phyloP scores from a whole-genome alignment of 2,329 filamentous ascomycete genomes.

The Fusarium sp. region DNA sequence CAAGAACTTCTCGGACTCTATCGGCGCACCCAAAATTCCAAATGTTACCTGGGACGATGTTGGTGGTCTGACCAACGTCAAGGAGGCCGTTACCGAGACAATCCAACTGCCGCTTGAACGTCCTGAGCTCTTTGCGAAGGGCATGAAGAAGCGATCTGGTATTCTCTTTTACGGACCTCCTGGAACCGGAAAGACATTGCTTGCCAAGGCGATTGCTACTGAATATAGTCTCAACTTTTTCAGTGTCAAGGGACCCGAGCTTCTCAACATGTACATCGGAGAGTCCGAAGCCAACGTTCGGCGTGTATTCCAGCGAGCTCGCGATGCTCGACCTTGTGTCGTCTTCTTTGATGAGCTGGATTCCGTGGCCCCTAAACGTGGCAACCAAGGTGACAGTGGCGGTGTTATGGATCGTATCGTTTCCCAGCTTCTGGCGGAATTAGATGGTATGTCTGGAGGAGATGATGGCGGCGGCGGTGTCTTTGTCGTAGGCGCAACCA shows the following conservation, averaged over 20 bases:
- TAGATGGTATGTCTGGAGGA: slow-evolving; percentile 97
- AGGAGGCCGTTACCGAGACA: slow-evolving; percentile 96
- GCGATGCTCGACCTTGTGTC: slow-evolving; percentile 87
- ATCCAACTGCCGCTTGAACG: slow-evolving; percentile 93
- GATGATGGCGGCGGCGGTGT: slow-evolving; percentile 88
- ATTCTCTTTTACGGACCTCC: slow-evolving; percentile 94
- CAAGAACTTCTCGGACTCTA: slow-evolving; percentile 98
- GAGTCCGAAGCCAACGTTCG: slow-evolving; percentile 94
- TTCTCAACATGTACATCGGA: slow-evolving; percentile 97
- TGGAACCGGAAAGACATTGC: slow-evolving; percentile 90
- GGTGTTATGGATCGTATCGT: slow-evolving; percentile 99
- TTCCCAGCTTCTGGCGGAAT: slow-evolving; percentile 90
- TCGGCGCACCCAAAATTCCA: slow-evolving; percentile 96
- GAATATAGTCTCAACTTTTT: slow-evolving; percentile 97
- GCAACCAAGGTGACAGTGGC: slow-evolving; percentile 96
- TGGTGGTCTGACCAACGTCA: slow-evolving; percentile 91
- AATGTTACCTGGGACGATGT: slow-evolving; percentile 98
- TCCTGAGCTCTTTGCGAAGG: slow-evolving; percentile 94
- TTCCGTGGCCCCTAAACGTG: slow-evolving; percentile 93
- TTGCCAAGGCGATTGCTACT: slow-evolving; percentile 92
- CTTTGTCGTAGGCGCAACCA: slow-evolving; percentile 97
- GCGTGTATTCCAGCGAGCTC: slow-evolving; percentile 86
- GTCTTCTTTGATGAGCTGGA: slow-evolving; percentile 96
- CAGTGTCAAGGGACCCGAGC: slow-evolving; percentile 89
- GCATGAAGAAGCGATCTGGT: slow-evolving; percentile 96